These are phyloP conservation scores for Escovopsis sp. DNA, from an alignment of 2,329 filamentous ascomycete genomes.

Conservation along the genomic window DNA sequence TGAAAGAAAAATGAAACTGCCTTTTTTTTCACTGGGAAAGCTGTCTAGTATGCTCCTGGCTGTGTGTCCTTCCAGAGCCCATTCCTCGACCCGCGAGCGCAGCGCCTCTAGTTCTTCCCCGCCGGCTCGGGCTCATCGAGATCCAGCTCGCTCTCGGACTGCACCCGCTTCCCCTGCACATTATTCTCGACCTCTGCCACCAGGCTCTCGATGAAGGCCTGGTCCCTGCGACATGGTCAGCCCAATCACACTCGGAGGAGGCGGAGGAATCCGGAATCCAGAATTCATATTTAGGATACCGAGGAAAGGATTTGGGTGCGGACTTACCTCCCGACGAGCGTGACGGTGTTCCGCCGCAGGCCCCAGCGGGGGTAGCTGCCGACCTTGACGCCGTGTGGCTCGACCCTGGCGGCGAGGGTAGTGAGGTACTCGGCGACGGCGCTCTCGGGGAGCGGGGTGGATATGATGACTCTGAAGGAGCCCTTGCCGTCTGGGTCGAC, in stretches of 20 bases:
- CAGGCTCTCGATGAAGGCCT: conserved; percentile 62
- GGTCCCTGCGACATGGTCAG: conserved; percentile 36
- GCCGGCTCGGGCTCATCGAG: neutral
- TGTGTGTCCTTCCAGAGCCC: too few species aligned
- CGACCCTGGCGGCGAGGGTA: conserved; percentile 58
- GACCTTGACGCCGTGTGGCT: conserved; percentile 70
- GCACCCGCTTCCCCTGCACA: conserved; percentile 58
- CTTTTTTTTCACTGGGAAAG: too few species aligned
- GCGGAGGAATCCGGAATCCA: too few species aligned
- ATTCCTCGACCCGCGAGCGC: too few species aligned
- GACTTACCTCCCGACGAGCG: conserved; percentile 54
- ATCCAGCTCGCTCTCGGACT: conserved; percentile 57
- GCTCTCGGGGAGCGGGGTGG: conserved; percentile 79
- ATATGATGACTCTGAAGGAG: conserved; percentile 64
- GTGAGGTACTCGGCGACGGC: conserved; percentile 71
- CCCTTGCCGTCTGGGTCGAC: conserved; percentile 70
- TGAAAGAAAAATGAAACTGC: too few species aligned
- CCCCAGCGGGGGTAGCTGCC: conserved; percentile 93
- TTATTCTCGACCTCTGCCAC: conserved; percentile 63
- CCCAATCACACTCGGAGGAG: too few species aligned
- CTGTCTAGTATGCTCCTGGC: too few species aligned
- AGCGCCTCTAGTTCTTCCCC: neutral
- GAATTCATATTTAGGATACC: too few species aligned
- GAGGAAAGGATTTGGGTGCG: neutral
- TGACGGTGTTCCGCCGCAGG: conserved; percentile 77